Conservation (phyloP, 2,329 filamentous ascomycete species). For the Nothopassalora personata region DNA sequence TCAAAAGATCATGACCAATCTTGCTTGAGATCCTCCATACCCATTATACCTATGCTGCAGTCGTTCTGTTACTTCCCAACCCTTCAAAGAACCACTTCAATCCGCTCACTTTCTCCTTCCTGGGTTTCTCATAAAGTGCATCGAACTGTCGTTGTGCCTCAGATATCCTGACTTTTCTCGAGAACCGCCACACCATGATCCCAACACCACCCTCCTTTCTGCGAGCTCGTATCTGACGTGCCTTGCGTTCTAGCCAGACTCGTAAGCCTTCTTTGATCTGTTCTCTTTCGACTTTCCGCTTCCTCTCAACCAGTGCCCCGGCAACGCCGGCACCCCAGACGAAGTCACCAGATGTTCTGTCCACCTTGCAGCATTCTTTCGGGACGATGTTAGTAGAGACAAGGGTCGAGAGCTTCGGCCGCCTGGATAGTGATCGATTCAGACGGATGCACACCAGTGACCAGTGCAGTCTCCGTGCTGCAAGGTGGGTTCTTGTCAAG, state of each 20-base stretch:
- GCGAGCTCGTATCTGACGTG: conserved; percentile 32
- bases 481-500: conserved; percentile 59
- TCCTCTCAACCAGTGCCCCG: conserved; percentile 58
- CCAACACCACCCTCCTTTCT: conserved; percentile 36
- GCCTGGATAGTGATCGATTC: conserved; percentile 54
- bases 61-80: conserved; percentile 1
- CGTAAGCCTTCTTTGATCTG: conserved; percentile 61
- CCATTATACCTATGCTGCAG: neutral
- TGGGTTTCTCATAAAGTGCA: conserved; percentile 14
- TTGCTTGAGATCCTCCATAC: too few species aligned
- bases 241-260: conserved; percentile 53
- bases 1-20: too few species aligned
- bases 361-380: conserved; percentile 49
- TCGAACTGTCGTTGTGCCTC: conserved; percentile 6
- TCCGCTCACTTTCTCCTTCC: conserved; percentile 40
- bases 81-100: conserved; percentile 53
- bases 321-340: conserved; percentile 43
- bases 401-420: conserved; percentile 56
- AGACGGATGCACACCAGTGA: conserved; percentile 62
- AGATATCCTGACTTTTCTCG: conserved; percentile 40
- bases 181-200: conserved; percentile 39
- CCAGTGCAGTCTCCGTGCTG: conserved; percentile 58
- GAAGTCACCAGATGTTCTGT: conserved; percentile 32
- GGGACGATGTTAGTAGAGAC: conserved; percentile 62
- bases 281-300: conserved; percentile 60